These are phyloP conservation scores for Trametes punicea DNA, from an alignment of 768 basidiomycete species.

Conservation along the genomic window DNA sequence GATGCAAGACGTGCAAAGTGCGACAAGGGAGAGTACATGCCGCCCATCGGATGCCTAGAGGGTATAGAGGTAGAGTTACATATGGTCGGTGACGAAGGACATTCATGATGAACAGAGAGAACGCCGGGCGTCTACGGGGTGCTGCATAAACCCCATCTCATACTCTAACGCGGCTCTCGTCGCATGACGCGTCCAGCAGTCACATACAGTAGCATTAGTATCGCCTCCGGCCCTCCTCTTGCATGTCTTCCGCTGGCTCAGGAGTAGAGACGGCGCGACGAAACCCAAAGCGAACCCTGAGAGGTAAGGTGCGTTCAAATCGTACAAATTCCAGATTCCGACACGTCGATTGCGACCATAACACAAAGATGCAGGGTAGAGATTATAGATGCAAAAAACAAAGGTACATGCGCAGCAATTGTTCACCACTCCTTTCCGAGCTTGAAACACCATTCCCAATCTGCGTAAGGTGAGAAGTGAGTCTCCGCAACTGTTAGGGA, in stretches of 20 bases:
- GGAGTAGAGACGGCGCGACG: no score
- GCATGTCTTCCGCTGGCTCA: no score
- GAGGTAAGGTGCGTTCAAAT: no score
- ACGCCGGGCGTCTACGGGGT: not conserved
- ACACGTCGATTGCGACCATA: slow-evolving; percentile 17
- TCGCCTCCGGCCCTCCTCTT: no score
- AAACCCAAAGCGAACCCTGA: no score
- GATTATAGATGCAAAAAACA: slow-evolving; percentile 21
- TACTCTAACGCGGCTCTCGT: no score
- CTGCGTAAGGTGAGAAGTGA: slow-evolving; percentile 33
- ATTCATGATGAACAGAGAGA: slow-evolving; percentile 3
- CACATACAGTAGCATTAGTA: no score
- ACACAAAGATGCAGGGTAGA: slow-evolving; percentile 18
- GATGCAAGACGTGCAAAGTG: not conserved
- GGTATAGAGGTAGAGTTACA: not conserved
- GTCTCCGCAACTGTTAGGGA: not conserved
- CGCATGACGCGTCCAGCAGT: no score
- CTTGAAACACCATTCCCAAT: slow-evolving; percentile 68
- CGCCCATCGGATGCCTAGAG: not conserved
- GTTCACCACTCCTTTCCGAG: slow-evolving; percentile 38
- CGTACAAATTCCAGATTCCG: no score
- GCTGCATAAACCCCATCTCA: not conserved
- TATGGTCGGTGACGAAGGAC: not conserved
- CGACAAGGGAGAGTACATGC: not conserved
- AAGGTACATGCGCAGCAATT: slow-evolving; percentile 25